Percentiles rank a stretch among this genome's conserved stretches.
Conservation (phyloP, 805 yeast species). For the Hanseniaspora valbyensis region DNA sequence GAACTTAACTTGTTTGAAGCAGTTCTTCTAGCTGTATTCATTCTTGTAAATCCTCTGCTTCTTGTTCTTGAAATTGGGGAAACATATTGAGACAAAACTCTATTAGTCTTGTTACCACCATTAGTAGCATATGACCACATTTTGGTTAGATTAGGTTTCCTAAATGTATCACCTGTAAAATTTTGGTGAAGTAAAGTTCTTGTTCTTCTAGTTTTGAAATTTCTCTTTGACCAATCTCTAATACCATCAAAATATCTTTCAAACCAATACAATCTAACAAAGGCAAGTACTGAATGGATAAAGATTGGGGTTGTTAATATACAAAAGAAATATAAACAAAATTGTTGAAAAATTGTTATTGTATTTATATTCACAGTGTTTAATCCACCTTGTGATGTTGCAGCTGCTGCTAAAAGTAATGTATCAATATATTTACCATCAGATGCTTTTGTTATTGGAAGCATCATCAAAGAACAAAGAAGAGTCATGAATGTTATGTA, state of each 20-base stretch:
- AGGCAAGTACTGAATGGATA: slow-evolving; percentile 68
- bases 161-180: slow-evolving; percentile 18
- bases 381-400: slow-evolving; percentile 84
- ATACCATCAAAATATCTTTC: slow-evolving; percentile 79
- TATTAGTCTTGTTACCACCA: neutral
- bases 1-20: neutral
- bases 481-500: slow-evolving; percentile 54
- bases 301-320: slow-evolving; percentile 75
- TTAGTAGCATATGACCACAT: neutral
- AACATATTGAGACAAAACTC: neutral
- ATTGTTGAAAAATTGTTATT: slow-evolving; percentile 66
- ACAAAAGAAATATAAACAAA: slow-evolving; percentile 51
- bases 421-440: slow-evolving; percentile 55
- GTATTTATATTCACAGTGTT: slow-evolving; percentile 64
- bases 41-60: slow-evolving; percentile 14
- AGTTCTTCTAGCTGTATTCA: neutral
- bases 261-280: slow-evolving; percentile 77
- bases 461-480: slow-evolving; percentile 62
- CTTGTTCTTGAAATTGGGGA: slow-evolving; percentile 19
- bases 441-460: slow-evolving; percentile 51
- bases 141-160: neutral
- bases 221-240: slow-evolving; percentile 60
- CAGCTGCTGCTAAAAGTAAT: slow-evolving; percentile 62
- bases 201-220: slow-evolving; percentile 72
- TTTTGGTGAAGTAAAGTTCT: slow-evolving; percentile 29